Conservation (phyloP, 768 basidiomycete species). For the Mycena leptocephala region DNA sequence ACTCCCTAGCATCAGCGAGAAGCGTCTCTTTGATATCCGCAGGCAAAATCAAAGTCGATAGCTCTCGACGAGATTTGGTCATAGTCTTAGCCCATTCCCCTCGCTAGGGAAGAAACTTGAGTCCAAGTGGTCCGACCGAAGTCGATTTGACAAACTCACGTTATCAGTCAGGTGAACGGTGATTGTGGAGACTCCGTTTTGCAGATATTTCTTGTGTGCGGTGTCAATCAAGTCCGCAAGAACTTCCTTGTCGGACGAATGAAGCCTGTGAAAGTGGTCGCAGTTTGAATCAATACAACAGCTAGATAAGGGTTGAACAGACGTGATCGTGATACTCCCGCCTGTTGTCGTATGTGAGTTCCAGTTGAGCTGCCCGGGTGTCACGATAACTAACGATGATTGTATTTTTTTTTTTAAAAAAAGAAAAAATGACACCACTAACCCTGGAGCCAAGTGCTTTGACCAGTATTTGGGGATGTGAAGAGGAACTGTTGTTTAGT, state of each 20-base stretch:
- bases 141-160: not conserved
- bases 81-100: conserved; percentile 29
- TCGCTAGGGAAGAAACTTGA: not conserved
- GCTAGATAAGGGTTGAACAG: not conserved
- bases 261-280: not conserved
- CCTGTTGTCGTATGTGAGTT: not conserved
- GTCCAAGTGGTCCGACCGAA: not conserved
- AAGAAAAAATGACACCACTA: not conserved
- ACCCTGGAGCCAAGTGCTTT: conserved; percentile 8
- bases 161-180: conserved; percentile 29
- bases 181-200: not conserved
- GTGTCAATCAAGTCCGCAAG: conserved; percentile 5
- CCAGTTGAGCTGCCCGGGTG: not conserved
- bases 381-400: not conserved
- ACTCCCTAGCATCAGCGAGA: conserved; percentile 28
- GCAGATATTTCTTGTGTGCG: not conserved
- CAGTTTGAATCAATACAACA: not conserved
- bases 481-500: conserved; percentile 24
- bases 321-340: conserved; percentile 1
- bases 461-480: not conserved
- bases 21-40: conserved; percentile 28
- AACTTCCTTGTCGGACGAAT: conserved; percentile 5
- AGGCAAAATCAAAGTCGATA: conserved; percentile 32
- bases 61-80: conserved; percentile 26
- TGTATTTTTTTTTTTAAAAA: too few species aligned